Evolutionary conservation across 257 asterid species (phyloP).

Genomic region (Rehmannia glutinosa): DNA sequence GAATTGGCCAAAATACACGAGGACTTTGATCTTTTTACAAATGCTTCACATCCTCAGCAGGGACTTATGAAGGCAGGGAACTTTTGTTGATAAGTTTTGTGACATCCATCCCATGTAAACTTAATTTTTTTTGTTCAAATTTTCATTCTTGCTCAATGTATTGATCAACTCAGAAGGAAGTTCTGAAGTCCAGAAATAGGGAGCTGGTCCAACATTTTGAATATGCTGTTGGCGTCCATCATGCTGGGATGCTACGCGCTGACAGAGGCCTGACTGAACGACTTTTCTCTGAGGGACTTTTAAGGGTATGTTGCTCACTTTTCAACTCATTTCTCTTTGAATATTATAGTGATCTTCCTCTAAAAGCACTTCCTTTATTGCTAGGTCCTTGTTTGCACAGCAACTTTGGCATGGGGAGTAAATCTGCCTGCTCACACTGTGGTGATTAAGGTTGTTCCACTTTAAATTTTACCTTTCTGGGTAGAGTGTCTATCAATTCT

Average conservation of each 20-base stretch:
- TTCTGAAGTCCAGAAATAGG: constrained; percentile 87
- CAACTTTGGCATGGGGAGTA: constrained; percentile 99
- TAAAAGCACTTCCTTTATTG: constrained; percentile 16
- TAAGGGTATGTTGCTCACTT: constrained; percentile 46
- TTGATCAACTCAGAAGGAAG: constrained; percentile 70
- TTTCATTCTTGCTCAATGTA: constrained; percentile 18
- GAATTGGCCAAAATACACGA: constrained; percentile 60
- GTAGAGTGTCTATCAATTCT: too few species aligned
- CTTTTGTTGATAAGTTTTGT: constrained; percentile 19
- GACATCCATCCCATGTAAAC: constrained; percentile 5
- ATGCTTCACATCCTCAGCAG: constrained; percentile 81
- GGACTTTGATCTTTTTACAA: constrained; percentile 62
- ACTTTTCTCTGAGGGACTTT: constrained; percentile 92
- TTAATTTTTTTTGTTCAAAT: constrained; percentile 13
- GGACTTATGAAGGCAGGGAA: constrained; percentile 70
- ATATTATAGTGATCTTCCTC: constrained; percentile 14
- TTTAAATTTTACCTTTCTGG: constrained; percentile 14
- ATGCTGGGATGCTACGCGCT: constrained; percentile 97
- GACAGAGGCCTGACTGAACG: constrained; percentile 96
- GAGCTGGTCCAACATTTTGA: constrained; percentile 85
- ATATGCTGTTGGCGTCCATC: constrained; percentile 89
- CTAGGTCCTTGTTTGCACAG: constrained; percentile 98
- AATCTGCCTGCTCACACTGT: constrained; percentile 99
- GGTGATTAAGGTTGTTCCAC: constrained; percentile 86
- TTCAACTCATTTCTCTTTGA: not conserved